phyloP scores from a whole-genome alignment of 192 early-diverging fungal genomes.

The Gaertneriomyces semiglobifer region DNA sequence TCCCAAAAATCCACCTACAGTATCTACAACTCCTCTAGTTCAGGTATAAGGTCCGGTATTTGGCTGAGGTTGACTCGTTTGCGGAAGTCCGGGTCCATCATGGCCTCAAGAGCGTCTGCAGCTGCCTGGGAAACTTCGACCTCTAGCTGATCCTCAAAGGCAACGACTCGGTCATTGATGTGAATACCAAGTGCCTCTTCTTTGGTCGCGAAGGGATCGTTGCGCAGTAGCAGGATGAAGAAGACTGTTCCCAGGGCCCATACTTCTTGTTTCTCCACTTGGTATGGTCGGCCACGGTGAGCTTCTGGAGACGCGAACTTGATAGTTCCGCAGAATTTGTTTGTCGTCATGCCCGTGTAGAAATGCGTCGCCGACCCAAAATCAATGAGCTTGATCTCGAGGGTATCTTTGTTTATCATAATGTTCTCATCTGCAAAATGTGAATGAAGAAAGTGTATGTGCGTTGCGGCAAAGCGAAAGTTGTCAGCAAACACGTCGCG shows the following conservation, averaged over 20 bases:
- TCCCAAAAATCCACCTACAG: too few species aligned
- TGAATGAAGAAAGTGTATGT: neutral
- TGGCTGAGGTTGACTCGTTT: too few species aligned
- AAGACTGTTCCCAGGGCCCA: slow-evolving; percentile 58
- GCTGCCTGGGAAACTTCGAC: too few species aligned
- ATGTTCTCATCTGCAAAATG: slow-evolving; percentile 52
- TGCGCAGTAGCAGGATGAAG: slow-evolving; percentile 53
- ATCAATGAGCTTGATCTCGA: slow-evolving; percentile 53
- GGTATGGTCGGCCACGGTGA: slow-evolving; percentile 35
- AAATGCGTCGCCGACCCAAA: slow-evolving; percentile 51
- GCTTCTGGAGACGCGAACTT: slow-evolving; percentile 60
- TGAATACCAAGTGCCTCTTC: slow-evolving; percentile 47
- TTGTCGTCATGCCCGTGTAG: slow-evolving; percentile 25
- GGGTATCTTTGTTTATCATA: slow-evolving; percentile 48
- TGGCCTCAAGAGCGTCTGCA: too few species aligned
- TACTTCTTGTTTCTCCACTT: slow-evolving; percentile 49
- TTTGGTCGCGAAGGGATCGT: slow-evolving; percentile 53
- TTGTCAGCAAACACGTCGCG: slow-evolving; percentile 3
- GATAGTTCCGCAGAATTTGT: slow-evolving; percentile 53
- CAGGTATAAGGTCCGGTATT: too few species aligned
- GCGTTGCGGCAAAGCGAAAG: slow-evolving; percentile 8
- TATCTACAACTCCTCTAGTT: too few species aligned
- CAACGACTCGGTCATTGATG: slow-evolving; percentile 32
- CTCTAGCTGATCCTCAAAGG: too few species aligned
- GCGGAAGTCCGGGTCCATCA: too few species aligned